Evolutionary conservation across 495 filamentous ascomycete species (phyloP).

Genomic region (Xylona heveae): DNA sequence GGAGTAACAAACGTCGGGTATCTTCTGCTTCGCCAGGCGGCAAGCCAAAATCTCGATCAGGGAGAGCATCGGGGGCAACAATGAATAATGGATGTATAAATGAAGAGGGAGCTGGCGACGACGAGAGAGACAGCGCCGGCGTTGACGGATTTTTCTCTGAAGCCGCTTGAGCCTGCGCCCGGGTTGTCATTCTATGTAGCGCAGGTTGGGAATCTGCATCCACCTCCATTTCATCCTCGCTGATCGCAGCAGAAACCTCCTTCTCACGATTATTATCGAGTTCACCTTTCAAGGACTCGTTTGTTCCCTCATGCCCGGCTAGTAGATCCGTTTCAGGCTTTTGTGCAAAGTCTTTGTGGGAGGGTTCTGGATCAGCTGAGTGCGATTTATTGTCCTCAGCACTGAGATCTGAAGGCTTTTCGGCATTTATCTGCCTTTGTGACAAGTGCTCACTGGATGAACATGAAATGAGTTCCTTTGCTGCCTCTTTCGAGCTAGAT

Average conservation of each 20-base stretch:
- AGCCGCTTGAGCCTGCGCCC: constrained; percentile 36
- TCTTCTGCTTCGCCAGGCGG: constrained; percentile 72
- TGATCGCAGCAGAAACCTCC: constrained; percentile 2
- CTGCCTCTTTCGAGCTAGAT: too few relatives aligned
- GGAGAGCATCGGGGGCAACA: constrained; percentile 42
- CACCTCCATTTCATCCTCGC: constrained; percentile 10
- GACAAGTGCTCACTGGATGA: too few relatives aligned
- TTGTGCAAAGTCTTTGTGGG: constrained; percentile 9
- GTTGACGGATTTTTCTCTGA: neutral
- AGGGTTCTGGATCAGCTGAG: too few relatives aligned
- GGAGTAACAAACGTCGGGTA: constrained; percentile 57
- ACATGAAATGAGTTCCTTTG: too few relatives aligned
- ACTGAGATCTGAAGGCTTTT: too few relatives aligned
- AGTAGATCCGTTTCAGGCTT: constrained; percentile 18
- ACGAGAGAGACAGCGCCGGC: constrained; percentile 4
- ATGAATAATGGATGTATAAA: constrained; percentile 70
- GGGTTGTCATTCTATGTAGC: constrained; percentile 48
- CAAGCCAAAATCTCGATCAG: constrained; percentile 61
- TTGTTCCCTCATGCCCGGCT: constrained; percentile 1
- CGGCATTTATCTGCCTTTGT: too few relatives aligned
- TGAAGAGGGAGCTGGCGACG: constrained; percentile 20
- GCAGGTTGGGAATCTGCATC: constrained; percentile 16
- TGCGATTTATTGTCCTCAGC: too few relatives aligned
- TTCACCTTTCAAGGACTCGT: neutral
- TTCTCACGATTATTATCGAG: constrained; percentile 13